phyloP scores from a whole-genome alignment of 2,329 filamentous ascomycete genomes.

The Claviceps maximensis region DNA sequence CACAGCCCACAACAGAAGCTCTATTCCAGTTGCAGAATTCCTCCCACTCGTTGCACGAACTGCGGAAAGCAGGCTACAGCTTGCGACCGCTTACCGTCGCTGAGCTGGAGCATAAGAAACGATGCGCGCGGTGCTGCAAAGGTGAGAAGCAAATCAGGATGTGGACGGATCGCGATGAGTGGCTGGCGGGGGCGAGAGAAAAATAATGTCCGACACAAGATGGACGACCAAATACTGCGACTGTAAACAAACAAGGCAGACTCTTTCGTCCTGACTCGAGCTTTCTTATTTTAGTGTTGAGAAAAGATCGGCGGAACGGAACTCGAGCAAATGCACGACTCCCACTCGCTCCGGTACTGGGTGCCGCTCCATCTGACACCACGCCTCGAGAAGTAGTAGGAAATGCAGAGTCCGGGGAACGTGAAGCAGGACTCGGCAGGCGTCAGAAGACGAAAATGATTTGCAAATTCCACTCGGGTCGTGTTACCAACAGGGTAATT shows the following conservation, averaged over 20 bases:
- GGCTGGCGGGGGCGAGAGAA: background rate
- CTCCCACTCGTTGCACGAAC: slow-evolving; percentile 9
- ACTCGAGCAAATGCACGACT: background rate
- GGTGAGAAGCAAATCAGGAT: slow-evolving; percentile 7
- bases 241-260: background rate
- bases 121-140: slow-evolving; percentile 16
- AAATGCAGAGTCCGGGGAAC: background rate
- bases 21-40: slow-evolving; percentile 9
- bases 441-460: slow-evolving; percentile 1
- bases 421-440: background rate
- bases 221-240: background rate
- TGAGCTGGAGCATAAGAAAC: slow-evolving; percentile 19
- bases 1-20: slow-evolving; percentile 11
- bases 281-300: background rate
- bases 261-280: background rate
- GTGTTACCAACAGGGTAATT: slow-evolving; percentile 14
- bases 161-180: background rate
- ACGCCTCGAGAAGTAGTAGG: background rate
- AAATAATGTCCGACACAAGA: background rate
- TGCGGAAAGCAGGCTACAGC: slow-evolving; percentile 16
- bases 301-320: background rate
- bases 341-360: background rate
- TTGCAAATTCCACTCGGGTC: slow-evolving; percentile 18
- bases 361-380: background rate
- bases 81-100: slow-evolving; percentile 12